These are phyloP conservation scores for Parathielavia hyrcaniae DNA, from an alignment of 495 filamentous ascomycete species.

Conservation along the genomic window DNA sequence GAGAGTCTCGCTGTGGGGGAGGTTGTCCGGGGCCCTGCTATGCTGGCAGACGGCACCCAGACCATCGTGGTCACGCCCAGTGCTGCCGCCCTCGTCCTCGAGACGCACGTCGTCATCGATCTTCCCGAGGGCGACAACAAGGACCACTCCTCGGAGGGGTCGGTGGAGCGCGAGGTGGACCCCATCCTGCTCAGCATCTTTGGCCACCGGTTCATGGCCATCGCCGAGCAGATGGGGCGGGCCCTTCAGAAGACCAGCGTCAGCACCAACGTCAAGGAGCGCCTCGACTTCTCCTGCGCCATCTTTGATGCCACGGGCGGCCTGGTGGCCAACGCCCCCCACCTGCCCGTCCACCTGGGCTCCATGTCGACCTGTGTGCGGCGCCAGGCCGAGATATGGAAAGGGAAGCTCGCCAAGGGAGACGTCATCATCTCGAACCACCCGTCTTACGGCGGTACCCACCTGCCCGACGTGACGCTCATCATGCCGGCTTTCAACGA, in stretches of 20 bases:
- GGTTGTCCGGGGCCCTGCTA: slow-evolving; percentile 74
- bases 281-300: slow-evolving; percentile 93
- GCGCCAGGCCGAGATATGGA: slow-evolving; percentile 90
- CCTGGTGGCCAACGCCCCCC: slow-evolving; percentile 89
- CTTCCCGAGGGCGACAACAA: slow-evolving; percentile 56
- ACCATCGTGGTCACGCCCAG: slow-evolving; percentile 88
- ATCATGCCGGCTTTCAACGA: slow-evolving; percentile 81
- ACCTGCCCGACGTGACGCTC: slow-evolving; percentile 87
- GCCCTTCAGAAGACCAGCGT: slow-evolving; percentile 96
- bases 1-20: slow-evolving; percentile 71
- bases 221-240: slow-evolving; percentile 96
- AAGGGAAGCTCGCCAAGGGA: slow-evolving; percentile 77
- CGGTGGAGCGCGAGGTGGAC: slow-evolving; percentile 54
- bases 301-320: slow-evolving; percentile 89
- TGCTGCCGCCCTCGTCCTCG: slow-evolving; percentile 63
- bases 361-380: slow-evolving; percentile 92
- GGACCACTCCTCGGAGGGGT: slow-evolving; percentile 35
- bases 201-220: slow-evolving; percentile 96
- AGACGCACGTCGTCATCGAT: slow-evolving; percentile 68
- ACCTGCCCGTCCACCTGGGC: slow-evolving; percentile 87
- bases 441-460: slow-evolving; percentile 79
- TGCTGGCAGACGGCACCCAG: slow-evolving; percentile 91
- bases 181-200: slow-evolving; percentile 96
- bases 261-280: slow-evolving; percentile 96
- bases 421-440: slow-evolving; percentile 97